Conservation (phyloP, 176 grass and related monocot genomes). For the Canna indica region DNA sequence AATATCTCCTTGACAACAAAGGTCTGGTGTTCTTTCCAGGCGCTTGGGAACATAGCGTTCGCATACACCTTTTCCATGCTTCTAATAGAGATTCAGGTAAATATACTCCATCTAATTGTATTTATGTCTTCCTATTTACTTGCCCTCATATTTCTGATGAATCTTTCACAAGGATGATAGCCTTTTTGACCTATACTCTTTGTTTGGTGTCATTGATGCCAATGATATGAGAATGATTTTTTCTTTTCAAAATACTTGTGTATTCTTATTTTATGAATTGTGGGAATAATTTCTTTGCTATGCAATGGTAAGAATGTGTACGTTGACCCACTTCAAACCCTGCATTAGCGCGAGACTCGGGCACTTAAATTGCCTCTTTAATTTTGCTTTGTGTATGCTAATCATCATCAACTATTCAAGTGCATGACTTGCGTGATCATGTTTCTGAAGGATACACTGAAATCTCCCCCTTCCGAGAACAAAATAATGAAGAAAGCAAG, state of each 20-base stretch:
- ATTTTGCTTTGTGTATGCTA: background rate
- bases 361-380: too few species aligned
- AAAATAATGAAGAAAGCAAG: slow-evolving; percentile 74
- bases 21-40: slow-evolving; percentile 56
- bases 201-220: background rate
- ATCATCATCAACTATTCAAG: too few species aligned
- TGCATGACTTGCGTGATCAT: too few species aligned
- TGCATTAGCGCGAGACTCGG: too few species aligned
- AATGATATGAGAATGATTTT: background rate
- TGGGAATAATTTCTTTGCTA: too few species aligned
- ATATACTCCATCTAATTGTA: background rate
- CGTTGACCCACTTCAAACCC: too few species aligned
- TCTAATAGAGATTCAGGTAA: slow-evolving; percentile 79
- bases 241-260: background rate
- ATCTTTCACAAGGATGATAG: too few species aligned
- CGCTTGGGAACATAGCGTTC: slow-evolving; percentile 82
- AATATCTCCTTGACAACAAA: slow-evolving; percentile 33
- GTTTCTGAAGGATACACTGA: slow-evolving; percentile 52
- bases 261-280: too few species aligned
- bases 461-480: slow-evolving; percentile 52
- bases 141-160: background rate
- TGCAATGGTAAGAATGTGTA: too few species aligned
- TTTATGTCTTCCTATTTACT: background rate
- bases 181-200: background rate
- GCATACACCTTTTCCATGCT: slow-evolving; percentile 88